Evolutionary conservation across 345 rosid genomes (phyloP), one percentile per base, ranked within the genome.

Genomic region (Populus simonii): DNA sequence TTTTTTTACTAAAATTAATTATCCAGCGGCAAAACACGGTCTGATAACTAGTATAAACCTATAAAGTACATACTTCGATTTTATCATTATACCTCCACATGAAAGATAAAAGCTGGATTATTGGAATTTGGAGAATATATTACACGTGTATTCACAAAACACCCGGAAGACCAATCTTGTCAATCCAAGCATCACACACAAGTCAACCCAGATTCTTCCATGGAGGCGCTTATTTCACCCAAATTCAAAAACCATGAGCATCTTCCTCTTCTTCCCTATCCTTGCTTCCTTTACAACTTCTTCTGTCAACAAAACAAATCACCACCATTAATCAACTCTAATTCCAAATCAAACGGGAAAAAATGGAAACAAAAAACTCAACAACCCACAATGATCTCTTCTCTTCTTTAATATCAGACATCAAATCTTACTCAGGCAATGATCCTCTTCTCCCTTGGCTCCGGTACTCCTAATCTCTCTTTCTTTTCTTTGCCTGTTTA

Each of bases 401-500:
- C 80, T 84, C 94, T 82, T 89, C 99, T 35, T 61, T 93, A 43
- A 83, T 93, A 45, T 89, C 92, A 7, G 97, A 93, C 68, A 92
- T 95, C 86, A 85, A 92, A 83, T 84, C 93, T 74, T 93, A 92
- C 87, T 62, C 91, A 5, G 99, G 99, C 74, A 83, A 89, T 68
- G 98, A 95, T 69, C 90, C 91, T 65, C 90, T 95, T 51, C 92
- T 92, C 73, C 99, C 99, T 1, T 93, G 99, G 98, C 90, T 95
- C 81, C 88, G 94, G 99, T 93, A 87, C 80, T 51, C 27, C 10
- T 65, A 29, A 51, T 11, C 38, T 15, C 75, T 51, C 36, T 43
- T 62, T 68, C 8, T 76, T 39, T 39, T 31, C 22, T 27, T 63
- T 29, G 7, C 36, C 10, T 18, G 43, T 38, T 68, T 45, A 49